Evolutionary conservation across 2,329 filamentous ascomycete genomes (phyloP).

Genomic region (Penicillium olsonii): DNA sequence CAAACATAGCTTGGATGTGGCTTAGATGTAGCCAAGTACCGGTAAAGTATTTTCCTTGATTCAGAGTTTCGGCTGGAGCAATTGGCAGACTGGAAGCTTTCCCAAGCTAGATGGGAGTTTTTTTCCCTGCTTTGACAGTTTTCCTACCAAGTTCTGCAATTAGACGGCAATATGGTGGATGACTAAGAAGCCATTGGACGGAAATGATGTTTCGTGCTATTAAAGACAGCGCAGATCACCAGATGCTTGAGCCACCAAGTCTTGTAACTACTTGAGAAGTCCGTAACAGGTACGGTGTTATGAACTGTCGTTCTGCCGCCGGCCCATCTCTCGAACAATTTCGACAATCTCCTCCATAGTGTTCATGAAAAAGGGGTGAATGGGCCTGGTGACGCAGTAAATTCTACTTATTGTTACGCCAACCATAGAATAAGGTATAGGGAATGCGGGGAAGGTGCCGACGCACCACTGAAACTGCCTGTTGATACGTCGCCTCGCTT

Average conservation of each 20-base stretch:
- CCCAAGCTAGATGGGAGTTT: neutral
- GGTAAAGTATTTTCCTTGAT: neutral
- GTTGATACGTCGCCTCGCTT: conserved; percentile 1
- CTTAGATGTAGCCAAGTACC: too few species aligned
- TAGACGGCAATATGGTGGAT: conserved; percentile 2
- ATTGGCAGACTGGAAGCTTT: neutral
- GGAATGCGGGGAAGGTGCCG: neutral
- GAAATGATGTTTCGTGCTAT: conserved; percentile 1
- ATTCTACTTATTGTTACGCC: too few species aligned
- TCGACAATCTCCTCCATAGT: neutral
- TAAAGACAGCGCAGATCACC: conserved; percentile 1
- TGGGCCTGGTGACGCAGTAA: too few species aligned
- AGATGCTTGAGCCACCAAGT: conserved; percentile 1
- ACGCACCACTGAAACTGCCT: neutral
- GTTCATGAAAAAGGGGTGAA: too few species aligned
- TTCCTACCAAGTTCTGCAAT: neutral
- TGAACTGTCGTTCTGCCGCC: conserved; percentile 1
- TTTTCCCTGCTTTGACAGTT: neutral
- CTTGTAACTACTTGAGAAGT: conserved; percentile 2
- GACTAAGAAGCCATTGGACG: conserved; percentile 1
- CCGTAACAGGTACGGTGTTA: conserved; percentile 2
- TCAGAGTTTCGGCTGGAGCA: neutral
- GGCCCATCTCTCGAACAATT: conserved; percentile 3
- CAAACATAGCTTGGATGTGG: too few species aligned
- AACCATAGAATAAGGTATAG: conserved; percentile 3